These are phyloP conservation scores for Linaria vulgaris DNA, from an alignment of 257 asterid genomes.

Conservation along the genomic window DNA sequence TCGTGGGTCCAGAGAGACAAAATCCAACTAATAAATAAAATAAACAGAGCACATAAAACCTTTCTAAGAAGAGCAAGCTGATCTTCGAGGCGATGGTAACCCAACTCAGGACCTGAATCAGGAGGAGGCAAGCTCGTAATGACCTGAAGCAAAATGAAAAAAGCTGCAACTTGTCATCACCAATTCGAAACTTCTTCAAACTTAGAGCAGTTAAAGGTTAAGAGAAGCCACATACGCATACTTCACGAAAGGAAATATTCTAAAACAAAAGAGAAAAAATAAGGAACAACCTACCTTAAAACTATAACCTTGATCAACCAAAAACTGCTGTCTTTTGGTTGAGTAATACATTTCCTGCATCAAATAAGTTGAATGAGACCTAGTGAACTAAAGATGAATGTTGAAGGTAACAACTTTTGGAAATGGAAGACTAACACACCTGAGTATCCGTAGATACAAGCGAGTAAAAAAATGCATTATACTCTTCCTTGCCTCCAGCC, in stretches of 20 bases:
- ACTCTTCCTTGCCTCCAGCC: conserved; percentile 98
- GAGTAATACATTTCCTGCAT: conserved; percentile 96
- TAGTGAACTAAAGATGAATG: conserved; percentile 1
- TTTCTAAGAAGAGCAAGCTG: conserved; percentile 83
- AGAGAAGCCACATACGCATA: background rate
- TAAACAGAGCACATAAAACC: conserved; percentile 41
- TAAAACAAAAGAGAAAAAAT: background rate
- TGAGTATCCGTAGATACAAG: conserved; percentile 98
- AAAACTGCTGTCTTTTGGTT: conserved; percentile 94
- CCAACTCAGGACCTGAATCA: conserved; percentile 70
- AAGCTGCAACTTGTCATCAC: background rate
- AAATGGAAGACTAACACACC: conserved; percentile 33
- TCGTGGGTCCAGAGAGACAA: no score
- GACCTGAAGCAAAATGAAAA: conserved; percentile 45
- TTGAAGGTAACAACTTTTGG: conserved; percentile 17
- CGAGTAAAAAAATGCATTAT: conserved; percentile 95
- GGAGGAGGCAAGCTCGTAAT: conserved; percentile 92
- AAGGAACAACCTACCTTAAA: conserved; percentile 59
- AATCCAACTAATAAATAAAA: no score
- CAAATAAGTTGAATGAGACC: conserved; percentile 5
- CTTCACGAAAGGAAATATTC: background rate
- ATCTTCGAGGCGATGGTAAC: conserved; percentile 64
- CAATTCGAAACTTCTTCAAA: no score
- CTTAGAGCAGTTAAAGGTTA: background rate
- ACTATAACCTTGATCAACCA: conserved; percentile 98